Conservation (phyloP, 2,329 filamentous ascomycete species). For the Fusarium pseudocircinatum region DNA sequence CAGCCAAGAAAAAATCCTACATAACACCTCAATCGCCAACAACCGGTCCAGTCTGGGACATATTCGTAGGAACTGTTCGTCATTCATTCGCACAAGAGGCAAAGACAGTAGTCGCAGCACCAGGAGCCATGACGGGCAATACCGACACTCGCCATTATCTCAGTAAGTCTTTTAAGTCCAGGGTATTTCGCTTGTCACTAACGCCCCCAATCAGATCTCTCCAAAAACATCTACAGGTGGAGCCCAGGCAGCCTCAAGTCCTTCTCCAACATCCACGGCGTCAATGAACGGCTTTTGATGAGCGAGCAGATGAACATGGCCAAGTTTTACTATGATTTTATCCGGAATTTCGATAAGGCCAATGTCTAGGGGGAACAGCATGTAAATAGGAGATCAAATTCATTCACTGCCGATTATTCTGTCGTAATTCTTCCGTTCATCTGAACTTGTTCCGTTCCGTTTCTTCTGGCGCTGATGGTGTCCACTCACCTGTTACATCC, state of each 20-base stretch:
- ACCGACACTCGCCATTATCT: constrained; percentile 19
- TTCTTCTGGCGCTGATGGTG: background rate
- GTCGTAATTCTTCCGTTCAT: constrained; percentile 5
- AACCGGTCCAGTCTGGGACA: constrained; percentile 2
- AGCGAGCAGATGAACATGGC: constrained; percentile 10
- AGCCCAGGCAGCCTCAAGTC: background rate
- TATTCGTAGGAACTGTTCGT: constrained; percentile 3
- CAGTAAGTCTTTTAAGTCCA: background rate
- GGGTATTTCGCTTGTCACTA: background rate
- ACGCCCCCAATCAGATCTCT: background rate
- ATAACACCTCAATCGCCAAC: background rate
- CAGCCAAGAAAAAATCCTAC: background rate
- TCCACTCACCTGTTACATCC: constrained; percentile 42
- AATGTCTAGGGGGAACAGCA: background rate
- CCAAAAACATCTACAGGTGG: constrained; percentile 7
- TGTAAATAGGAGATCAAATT: background rate
- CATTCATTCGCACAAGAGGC: background rate
- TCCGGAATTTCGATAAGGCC: constrained; percentile 8
- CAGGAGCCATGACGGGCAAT: constrained; percentile 25
- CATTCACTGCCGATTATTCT: background rate
- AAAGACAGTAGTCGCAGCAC: background rate
- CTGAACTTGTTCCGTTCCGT: constrained; percentile 15
- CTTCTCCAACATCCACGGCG: background rate
- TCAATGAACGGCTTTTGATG: constrained; percentile 20
- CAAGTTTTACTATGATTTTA: constrained; percentile 16